Conservation (phyloP, 495 filamentous ascomycete genomes). For the Xylaria scruposa region DNA sequence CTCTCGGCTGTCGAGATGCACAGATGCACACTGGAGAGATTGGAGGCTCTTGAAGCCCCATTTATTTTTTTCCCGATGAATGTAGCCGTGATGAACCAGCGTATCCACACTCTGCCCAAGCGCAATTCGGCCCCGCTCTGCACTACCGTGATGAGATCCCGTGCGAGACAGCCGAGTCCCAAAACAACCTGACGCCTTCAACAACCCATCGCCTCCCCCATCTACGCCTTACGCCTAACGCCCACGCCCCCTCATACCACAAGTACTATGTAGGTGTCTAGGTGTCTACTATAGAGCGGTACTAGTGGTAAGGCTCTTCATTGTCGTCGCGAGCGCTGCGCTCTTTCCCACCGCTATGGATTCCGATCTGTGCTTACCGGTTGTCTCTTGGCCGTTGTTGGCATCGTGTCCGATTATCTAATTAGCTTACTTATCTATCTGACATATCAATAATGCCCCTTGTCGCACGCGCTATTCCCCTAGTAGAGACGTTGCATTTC, state of each 20-base stretch:
- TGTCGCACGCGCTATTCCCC: neutral
- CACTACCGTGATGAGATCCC: constrained; percentile 32
- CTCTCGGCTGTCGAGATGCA: neutral
- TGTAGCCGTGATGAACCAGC: constrained; percentile 40
- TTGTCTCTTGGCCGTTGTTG: neutral
- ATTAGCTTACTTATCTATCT: neutral
- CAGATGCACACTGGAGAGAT: neutral
- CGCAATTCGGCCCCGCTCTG: constrained; percentile 46
- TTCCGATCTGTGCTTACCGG: neutral
- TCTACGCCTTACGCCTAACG: neutral
- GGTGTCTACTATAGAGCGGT: neutral
- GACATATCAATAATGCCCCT: neutral
- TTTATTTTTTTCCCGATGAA: constrained; percentile 38
- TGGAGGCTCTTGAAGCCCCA: neutral
- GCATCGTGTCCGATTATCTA: constrained; percentile 1
- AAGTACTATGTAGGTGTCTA: no score
- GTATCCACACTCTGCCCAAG: constrained; percentile 9
- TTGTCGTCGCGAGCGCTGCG: neutral
- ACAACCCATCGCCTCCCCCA: neutral
- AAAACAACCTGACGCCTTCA: neutral
- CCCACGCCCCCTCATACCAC: neutral
- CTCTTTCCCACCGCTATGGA: neutral
- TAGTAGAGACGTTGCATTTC: constrained; percentile 12
- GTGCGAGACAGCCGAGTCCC: constrained; percentile 5
- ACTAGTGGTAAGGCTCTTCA: neutral